phyloP scores from a whole-genome alignment of 768 basidiomycete genomes.

The Podaxis carcinomalis region DNA sequence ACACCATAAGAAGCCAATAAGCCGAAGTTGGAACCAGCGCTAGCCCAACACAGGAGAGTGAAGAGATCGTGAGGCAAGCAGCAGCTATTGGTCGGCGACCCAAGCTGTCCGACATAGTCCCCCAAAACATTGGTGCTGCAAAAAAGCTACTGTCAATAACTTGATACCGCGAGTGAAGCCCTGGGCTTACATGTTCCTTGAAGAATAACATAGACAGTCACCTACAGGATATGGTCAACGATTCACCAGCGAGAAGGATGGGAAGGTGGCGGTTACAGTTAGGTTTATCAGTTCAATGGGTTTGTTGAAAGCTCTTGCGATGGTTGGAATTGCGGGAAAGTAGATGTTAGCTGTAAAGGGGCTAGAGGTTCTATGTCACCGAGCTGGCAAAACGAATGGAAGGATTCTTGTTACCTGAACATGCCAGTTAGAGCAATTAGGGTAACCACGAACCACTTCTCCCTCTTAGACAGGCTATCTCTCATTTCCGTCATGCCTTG shows the following conservation, averaged over 20 bases:
- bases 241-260: neutral
- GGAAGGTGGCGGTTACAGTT: slow-evolving; percentile 38
- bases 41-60: slow-evolving; percentile 62
- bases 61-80: slow-evolving; percentile 57
- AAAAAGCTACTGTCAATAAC: neutral
- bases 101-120: slow-evolving; percentile 61
- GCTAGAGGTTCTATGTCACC: slow-evolving; percentile 24
- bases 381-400: neutral
- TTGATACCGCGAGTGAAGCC: neutral
- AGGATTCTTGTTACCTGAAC: slow-evolving; percentile 44
- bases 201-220: slow-evolving; percentile 68
- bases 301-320: slow-evolving; percentile 58
- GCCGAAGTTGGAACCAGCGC: slow-evolving; percentile 46
- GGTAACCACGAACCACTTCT: slow-evolving; percentile 69
- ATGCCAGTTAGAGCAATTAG: slow-evolving; percentile 52
- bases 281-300: slow-evolving; percentile 72
- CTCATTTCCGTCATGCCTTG: neutral
- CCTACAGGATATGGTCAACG: slow-evolving; percentile 21
- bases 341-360: slow-evolving; percentile 76
- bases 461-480: slow-evolving; percentile 46
- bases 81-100: slow-evolving; percentile 65
- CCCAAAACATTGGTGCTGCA: slow-evolving; percentile 63
- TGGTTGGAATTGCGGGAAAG: slow-evolving; percentile 71
- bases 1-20: slow-evolving; percentile 76
- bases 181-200: slow-evolving; percentile 35